Base-by-base conservation (phyloP, 2,329 filamentous ascomycete genomes). In the Fusarium sp. region DNA sequence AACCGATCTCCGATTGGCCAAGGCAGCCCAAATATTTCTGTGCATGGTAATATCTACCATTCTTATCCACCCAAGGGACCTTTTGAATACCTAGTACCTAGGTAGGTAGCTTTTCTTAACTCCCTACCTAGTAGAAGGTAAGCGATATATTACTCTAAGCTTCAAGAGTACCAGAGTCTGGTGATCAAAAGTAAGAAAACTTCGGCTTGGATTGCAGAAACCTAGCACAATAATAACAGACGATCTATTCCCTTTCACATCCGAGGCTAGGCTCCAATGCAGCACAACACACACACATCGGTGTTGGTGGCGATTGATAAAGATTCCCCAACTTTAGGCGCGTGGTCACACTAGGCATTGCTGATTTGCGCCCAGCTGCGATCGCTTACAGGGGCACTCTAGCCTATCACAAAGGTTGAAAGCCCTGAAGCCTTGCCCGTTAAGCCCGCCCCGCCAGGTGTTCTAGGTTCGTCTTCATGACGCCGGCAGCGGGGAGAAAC, bases 401-500 rank as follows among this genome's bases (percentile, higher is more conserved):
- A 35, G 38, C 71, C 71, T 73, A 61, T 73, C 71, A 70, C 21
- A 54, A 40, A 60, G 47, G 38, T n/a, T 62, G 56, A 46, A 65
- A 61, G 58, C 63, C 67, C 71, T 74, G 71, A 50, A 73, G 61
- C 67, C 62, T 60, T 60, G 59, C 53, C 66, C 33, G 53, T 67
- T 42, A 64, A 61, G 40, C 49, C 67, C 42, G 42, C 50, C 68
- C 57, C 56, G 43, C 49, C 54, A 53, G 50, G 21, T 30, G 40
- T 67, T 35, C 58, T 44, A 58, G 50, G 38, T 61, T 54, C 52
- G 56, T 60, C 63, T 61, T 62, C 69, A 76, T 75, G 76, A 76
- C 74, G 75, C 74, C 73, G 73, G 58, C 67, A 71, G 67, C 71
- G 66, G 73, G 72, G 72, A 67, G 71, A 64, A 74, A 78, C 66